Percentiles rank a stretch among this genome's conserved stretches.
Conservation (phyloP, 176 grass and related monocot genomes). For the Carex cristatella region DNA sequence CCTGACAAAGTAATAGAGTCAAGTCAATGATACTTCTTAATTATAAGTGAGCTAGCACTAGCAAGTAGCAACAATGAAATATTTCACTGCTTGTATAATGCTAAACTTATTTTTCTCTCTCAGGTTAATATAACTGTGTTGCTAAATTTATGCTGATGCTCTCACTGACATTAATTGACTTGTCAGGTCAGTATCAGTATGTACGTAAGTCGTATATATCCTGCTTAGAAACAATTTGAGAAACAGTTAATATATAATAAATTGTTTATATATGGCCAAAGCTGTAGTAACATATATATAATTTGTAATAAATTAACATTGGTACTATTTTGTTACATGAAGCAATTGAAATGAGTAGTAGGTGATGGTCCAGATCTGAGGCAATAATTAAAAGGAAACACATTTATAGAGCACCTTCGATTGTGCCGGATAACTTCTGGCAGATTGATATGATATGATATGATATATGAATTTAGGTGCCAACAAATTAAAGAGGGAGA, state of each 20-base stretch:
- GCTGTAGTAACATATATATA: neutral
- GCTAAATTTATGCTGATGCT: neutral
- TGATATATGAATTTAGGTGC: neutral
- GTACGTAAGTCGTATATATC: neutral
- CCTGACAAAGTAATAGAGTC: neutral
- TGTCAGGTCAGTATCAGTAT: neutral
- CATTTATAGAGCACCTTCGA: slow-evolving; percentile 8
- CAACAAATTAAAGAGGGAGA: neutral
- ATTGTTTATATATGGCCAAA: neutral
- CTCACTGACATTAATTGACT: neutral
- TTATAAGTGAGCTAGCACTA: neutral
- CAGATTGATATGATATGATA: slow-evolving; percentile 19
- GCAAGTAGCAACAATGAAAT: neutral
- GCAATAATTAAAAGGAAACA: slow-evolving; percentile 20
- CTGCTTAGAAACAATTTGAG: neutral
- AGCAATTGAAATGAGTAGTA: neutral
- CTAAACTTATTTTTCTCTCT: neutral
- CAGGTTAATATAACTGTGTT: neutral
- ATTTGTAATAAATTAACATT: neutral
- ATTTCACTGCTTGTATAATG: neutral
- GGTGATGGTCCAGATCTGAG: slow-evolving; percentile 3
- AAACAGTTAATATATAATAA: too few relatives aligned
- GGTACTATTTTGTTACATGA: neutral
- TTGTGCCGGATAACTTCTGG: slow-evolving; percentile 18
- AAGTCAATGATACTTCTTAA: neutral